Conservation (phyloP, 2,329 filamentous ascomycete genomes). For the Colletotrichum tamarilloi region DNA sequence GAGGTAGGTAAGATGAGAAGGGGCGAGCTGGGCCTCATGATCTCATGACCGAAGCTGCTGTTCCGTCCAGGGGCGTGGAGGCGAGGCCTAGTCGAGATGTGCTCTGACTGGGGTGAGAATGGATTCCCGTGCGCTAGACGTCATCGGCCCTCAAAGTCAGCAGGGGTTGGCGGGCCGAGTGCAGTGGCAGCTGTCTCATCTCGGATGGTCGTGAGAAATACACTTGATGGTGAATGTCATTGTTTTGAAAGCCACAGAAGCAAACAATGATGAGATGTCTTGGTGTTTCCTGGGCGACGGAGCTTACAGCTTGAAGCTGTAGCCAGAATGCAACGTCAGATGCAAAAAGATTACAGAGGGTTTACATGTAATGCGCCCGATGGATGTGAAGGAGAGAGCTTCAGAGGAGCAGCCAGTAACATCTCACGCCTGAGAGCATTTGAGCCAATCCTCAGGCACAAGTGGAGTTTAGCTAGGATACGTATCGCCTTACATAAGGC, state of each 20-base stretch:
- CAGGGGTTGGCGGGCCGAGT: slow-evolving; percentile 15
- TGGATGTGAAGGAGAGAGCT: not conserved
- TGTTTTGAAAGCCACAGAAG: not conserved
- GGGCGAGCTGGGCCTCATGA: not conserved
- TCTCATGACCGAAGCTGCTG: slow-evolving; percentile 10
- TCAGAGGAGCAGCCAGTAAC: not conserved
- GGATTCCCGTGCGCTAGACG: slow-evolving; percentile 22
- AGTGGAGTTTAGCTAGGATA: accelerated
- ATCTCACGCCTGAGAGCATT: not conserved
- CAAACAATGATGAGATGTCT: not conserved
- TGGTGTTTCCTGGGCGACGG: not conserved
- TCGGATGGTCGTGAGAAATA: not conserved
- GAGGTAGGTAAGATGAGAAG: not conserved
- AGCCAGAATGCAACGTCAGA: slow-evolving; percentile 4
- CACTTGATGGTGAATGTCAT: not conserved
- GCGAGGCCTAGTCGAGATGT: not conserved
- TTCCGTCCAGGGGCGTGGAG: not conserved
- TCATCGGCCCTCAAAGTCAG: slow-evolving; percentile 11
- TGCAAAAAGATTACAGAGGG: not conserved
- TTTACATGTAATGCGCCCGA: not conserved
- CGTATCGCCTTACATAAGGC: not conserved
- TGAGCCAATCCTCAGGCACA: slow-evolving; percentile 8
- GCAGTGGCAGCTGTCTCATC: slow-evolving; percentile 9
- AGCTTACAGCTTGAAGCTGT: not conserved
- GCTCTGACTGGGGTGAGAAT: slow-evolving; percentile 10